Evolutionary conservation across 2,329 filamentous ascomycete genomes (phyloP).

Genomic region (Xylaria sp.): DNA sequence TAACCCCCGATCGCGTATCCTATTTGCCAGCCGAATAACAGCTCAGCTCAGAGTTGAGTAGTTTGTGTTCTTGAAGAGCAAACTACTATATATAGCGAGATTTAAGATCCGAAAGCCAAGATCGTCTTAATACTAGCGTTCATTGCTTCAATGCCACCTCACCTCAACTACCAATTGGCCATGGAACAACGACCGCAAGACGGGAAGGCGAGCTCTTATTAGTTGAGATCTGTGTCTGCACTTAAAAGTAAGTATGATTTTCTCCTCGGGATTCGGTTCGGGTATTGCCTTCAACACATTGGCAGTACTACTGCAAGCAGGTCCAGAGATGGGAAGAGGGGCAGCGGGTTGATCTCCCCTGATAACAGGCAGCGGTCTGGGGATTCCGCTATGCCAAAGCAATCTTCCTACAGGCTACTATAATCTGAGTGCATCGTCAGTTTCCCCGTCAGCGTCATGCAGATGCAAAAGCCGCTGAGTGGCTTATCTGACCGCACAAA

Average conservation of each 20-base stretch:
- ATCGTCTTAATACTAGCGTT: background rate
- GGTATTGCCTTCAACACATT: constrained; percentile 10
- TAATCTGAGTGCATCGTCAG: constrained; percentile 30
- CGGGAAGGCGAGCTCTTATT: background rate
- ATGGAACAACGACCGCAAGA: background rate
- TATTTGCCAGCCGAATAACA: background rate
- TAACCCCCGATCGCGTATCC: background rate
- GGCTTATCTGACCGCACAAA: background rate
- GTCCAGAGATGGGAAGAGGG: constrained; percentile 10
- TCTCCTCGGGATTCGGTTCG: background rate
- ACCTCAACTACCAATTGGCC: constrained; percentile 24
- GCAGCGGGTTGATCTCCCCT: constrained; percentile 2
- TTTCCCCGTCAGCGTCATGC: constrained; percentile 26
- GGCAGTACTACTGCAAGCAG: background rate
- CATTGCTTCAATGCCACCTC: constrained; percentile 10
- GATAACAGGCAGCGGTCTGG: constrained; percentile 19
- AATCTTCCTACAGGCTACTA: constrained; percentile 15
- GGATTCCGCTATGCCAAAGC: constrained; percentile 1
- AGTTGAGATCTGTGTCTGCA: background rate
- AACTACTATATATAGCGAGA: background rate
- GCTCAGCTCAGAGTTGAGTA: background rate
- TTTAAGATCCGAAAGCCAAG: constrained; percentile 3
- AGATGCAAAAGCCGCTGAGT: constrained; percentile 17
- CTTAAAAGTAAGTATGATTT: background rate
- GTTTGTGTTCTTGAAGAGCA: background rate